Evolutionary conservation across 306 rosid genomes (phyloP).

Genomic region (Citrullus colocynthis): DNA sequence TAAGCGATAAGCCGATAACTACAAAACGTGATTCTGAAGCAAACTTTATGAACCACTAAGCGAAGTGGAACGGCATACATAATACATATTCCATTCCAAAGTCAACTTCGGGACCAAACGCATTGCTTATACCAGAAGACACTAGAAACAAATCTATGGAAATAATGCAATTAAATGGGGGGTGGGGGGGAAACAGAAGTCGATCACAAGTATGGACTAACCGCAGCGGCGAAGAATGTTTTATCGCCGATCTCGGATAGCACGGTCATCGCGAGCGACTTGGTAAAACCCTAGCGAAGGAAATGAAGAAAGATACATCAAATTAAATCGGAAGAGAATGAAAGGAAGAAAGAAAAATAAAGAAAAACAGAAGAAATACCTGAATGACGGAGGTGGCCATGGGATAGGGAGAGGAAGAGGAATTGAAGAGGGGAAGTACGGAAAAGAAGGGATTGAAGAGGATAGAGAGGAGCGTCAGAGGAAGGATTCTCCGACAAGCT

Average conservation of each 20-base stretch:
- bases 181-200: background rate
- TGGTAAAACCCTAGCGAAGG: slow-evolving; percentile 58
- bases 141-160: background rate
- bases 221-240: slow-evolving; percentile 98
- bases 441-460: background rate
- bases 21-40: background rate
- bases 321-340: background rate
- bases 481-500: background rate
- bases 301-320: background rate
- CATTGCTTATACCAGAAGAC: background rate
- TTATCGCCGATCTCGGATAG: slow-evolving; percentile 98
- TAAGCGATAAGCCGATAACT: background rate
- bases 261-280: slow-evolving; percentile 89
- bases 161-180: too few species aligned
- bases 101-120: background rate
- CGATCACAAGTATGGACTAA: slow-evolving; percentile 13
- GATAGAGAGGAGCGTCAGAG: slow-evolving; percentile 4
- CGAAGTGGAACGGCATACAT: background rate
- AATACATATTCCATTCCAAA: background rate
- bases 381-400: slow-evolving; percentile 23
- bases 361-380: slow-evolving; percentile 23
- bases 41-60: background rate
- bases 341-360: background rate
- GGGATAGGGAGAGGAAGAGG: background rate
- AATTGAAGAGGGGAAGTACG: background rate